Percentiles rank a stretch among this genome's conserved stretches.
phyloP scores from a whole-genome alignment of 768 basidiomycete species.

The Tylopilus vinaceipallidus region DNA sequence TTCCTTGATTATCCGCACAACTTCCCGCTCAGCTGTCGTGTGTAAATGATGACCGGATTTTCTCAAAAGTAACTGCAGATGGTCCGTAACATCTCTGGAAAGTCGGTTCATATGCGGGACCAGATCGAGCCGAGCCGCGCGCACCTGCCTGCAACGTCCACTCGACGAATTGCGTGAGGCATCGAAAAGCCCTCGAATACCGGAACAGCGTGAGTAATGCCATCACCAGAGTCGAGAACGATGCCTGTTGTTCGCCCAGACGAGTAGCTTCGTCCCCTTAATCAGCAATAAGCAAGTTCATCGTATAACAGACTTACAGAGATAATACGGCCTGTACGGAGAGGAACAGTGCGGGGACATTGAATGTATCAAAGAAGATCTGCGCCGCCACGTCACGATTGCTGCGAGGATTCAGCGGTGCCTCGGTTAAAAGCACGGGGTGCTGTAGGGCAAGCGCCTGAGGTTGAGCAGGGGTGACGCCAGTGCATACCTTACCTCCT shows the following conservation, averaged over 20 bases:
- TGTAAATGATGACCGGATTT: slow-evolving; percentile 94
- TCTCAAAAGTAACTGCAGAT: slow-evolving; percentile 89
- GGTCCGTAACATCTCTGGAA: slow-evolving; percentile 90
- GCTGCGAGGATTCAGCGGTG: slow-evolving; percentile 92
- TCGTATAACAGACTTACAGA: slow-evolving; percentile 57
- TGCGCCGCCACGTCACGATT: slow-evolving; percentile 97
- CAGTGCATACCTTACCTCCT: slow-evolving; percentile 65
- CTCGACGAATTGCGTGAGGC: slow-evolving; percentile 95
- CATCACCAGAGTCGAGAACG: slow-evolving; percentile 97
- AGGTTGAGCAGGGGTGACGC: not conserved
- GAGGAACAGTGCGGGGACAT: slow-evolving; percentile 95
- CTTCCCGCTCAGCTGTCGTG: slow-evolving; percentile 95
- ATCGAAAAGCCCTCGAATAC: slow-evolving; percentile 99
- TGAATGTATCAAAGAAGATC: slow-evolving; percentile 99
- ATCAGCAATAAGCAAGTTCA: slow-evolving; percentile 7
- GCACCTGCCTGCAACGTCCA: slow-evolving; percentile 94
- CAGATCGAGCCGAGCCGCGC: slow-evolving; percentile 12
- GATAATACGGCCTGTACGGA: slow-evolving; percentile 97
- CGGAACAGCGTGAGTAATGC: slow-evolving; percentile 97
- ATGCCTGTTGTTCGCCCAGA: slow-evolving; percentile 99
- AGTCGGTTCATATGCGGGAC: not conserved
- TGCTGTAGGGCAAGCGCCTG: slow-evolving; percentile 54
- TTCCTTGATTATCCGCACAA: slow-evolving; percentile 97
- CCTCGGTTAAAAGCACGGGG: slow-evolving; percentile 95
- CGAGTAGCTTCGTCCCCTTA: slow-evolving; percentile 69